Base-by-base conservation (phyloP, 2,329 filamentous ascomycete genomes). In the Akanthomyces lecanii region DNA sequence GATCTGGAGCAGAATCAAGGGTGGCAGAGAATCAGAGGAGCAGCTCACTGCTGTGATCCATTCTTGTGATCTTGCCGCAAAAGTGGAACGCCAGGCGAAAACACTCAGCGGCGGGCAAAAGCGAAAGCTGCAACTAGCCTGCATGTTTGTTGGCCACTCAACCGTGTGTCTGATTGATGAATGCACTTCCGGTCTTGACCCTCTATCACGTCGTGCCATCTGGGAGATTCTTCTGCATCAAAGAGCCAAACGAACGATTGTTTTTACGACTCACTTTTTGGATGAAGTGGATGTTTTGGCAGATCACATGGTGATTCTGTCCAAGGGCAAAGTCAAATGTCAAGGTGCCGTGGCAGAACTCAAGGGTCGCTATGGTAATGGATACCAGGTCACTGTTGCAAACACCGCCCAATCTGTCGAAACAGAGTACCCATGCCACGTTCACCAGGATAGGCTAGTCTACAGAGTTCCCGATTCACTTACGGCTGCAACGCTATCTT, bases 91-190 rank as follows among this genome's bases (percentile, higher is more conserved):
- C 16, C 75, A 75, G 51, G 80, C 85, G 0, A 78, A 77, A 63
- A 86, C 84, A 1, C 76, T 90, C 78, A 33, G 30, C 10, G 30
- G 30, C 10, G 30, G 30, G 5, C 30, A 33, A 33, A 33, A 33
- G 30, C 30, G 87, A 28, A 90, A 89, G 70, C 78, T 89, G 4
- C 87, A 90, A 71, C 76, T 90, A 8, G 86, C 86, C 0, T 87
- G 88, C 78, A 89, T 89, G 86, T 86, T 90, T 68, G 87, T 85
- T 1, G 88, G 87, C 51, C 86, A 85, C 10, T 85, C 83, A n/a
- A 81, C 79, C n/a, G 79, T 90, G 1, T 89, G 87, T 69, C 83
- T 86, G 65, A 81, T 90, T 30, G 88, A 90, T 67, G 88, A 90
- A 69, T 86, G 88, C 21, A 87, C 85, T 0, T 86, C 84, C 40